phyloP scores from a whole-genome alignment of 2,329 filamentous ascomycete genomes.

The Nothophoma quercina region DNA sequence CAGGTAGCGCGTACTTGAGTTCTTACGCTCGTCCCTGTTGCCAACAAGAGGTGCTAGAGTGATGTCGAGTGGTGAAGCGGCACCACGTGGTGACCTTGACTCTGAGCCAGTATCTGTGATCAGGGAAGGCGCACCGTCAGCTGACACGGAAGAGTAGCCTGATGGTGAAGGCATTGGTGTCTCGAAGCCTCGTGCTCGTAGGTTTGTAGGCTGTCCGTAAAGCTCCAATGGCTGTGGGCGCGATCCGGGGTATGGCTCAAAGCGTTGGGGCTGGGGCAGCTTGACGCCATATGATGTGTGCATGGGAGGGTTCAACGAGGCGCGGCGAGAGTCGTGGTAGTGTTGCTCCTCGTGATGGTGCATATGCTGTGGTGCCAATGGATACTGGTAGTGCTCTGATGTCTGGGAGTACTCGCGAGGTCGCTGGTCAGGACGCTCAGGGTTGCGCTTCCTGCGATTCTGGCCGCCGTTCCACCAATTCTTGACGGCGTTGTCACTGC shows the following conservation, averaged over 20 bases:
- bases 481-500: slow-evolving; percentile 95
- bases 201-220: slow-evolving; percentile 30
- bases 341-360: slow-evolving; percentile 39
- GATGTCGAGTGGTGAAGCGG: slow-evolving; percentile 57
- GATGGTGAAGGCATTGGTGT: slow-evolving; percentile 69
- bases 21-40: slow-evolving; percentile 47
- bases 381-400: slow-evolving; percentile 44
- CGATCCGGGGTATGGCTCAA: slow-evolving; percentile 42
- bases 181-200: slow-evolving; percentile 53
- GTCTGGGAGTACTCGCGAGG: slow-evolving; percentile 41
- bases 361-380: slow-evolving; percentile 27
- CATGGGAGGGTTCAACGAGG: slow-evolving; percentile 37
- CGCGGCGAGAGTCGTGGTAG: slow-evolving; percentile 40
- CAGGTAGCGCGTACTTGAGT: slow-evolving; percentile 47
- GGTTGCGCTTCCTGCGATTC: slow-evolving; percentile 71
- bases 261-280: slow-evolving; percentile 43
- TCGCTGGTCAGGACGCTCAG: slow-evolving; percentile 41
- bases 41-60: slow-evolving; percentile 48
- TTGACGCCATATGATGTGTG: slow-evolving; percentile 41
- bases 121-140: slow-evolving; percentile 71
- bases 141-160: slow-evolving; percentile 68
- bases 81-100: slow-evolving; percentile 55
- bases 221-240: slow-evolving; percentile 46
- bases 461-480: slow-evolving; percentile 98
- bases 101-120: slow-evolving; percentile 69